A percentile compares a stretch with the other conserved stretches of the same genome.
phyloP scores from a whole-genome alignment of 2,329 filamentous ascomycete species.

The Pseudomassariella vexata region DNA sequence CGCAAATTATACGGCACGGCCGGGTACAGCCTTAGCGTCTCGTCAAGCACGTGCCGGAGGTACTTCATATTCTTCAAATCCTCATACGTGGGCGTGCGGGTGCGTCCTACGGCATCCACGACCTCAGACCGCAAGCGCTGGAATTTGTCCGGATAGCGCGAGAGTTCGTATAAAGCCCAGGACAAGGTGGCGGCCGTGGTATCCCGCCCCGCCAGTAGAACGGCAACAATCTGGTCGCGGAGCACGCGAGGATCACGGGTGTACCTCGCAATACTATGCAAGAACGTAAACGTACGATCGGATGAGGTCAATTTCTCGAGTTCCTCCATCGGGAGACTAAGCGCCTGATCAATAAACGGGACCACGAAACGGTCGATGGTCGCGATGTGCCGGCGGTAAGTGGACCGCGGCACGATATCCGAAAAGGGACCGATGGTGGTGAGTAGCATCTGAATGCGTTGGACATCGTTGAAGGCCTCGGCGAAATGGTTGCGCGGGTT shows the following conservation, averaged over 20 bases:
- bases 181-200: constrained; percentile 64
- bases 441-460: constrained; percentile 59
- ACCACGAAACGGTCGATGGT: constrained; percentile 64
- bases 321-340: constrained; percentile 57
- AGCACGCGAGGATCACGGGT: constrained; percentile 59
- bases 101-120: constrained; percentile 44
- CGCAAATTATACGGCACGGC: constrained; percentile 51
- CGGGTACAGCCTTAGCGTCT: constrained; percentile 38
- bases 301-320: constrained; percentile 64
- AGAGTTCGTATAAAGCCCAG: constrained; percentile 64
- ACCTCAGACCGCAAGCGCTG: constrained; percentile 58
- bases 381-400: constrained; percentile 58
- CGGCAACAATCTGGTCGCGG: constrained; percentile 70
- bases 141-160: constrained; percentile 50
- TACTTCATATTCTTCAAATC: constrained; percentile 68
- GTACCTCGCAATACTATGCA: constrained; percentile 68
- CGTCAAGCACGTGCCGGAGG: constrained; percentile 48
- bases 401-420: constrained; percentile 7
- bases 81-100: constrained; percentile 48
- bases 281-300: constrained; percentile 64
- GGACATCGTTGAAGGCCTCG: constrained; percentile 63
- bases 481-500: constrained; percentile 51
- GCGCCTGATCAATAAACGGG: constrained; percentile 61
- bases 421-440: constrained; percentile 26
- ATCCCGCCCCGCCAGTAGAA: constrained; percentile 67